Evolutionary conservation across 345 rosid species (phyloP), one percentile per base, ranked within the genome.

Genomic region (Gossypioides kirkii): DNA sequence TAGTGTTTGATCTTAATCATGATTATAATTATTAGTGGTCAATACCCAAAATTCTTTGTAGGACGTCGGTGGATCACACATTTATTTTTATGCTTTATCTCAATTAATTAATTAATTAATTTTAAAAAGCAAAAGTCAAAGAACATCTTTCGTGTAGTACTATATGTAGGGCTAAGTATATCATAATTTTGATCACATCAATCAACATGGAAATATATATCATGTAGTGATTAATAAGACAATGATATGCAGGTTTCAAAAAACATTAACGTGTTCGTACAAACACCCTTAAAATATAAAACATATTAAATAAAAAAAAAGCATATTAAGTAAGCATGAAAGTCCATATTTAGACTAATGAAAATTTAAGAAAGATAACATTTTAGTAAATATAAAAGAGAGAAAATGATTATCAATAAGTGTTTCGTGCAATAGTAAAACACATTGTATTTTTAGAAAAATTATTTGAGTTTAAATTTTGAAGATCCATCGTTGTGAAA

Each of bases 251-350:
- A 26, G 17, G 69, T 26, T 73, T 60, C 17, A 9, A 13, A 32
- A 11, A 22, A 53, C 73, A 70, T 28, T 70, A 77, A 71, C 72
- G 78, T 80, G 83, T 79, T 72, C 2, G 42, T 79, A 71, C 23
- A 23, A 52, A 43, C 67, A 55, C 28, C 12, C 60, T 20, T 55
- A 55, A 2, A 2, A 53, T 53, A 11, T 53, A 17, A 53, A 0
- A 46, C 10, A 28, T 47, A 26, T 22, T 45, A 12, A 22, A 8
- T 4, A 3, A 16, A 2, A 38, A 38, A 6, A 11, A 46, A n/a
- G 10, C 52, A 20, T 42, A 47, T 25, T 14, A 14, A 47, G 38
- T 45, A 66, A 10, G 72, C 8, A 23, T 1, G 10, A 2, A 32
- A 36, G 38, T 2, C 45, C 26, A 70, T 26, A 36, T 36, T 49